Percentiles rank a stretch among this genome's conserved stretches.
Conservation (phyloP, 2,329 filamentous ascomycete genomes). For the Colletotrichum truncatum region DNA sequence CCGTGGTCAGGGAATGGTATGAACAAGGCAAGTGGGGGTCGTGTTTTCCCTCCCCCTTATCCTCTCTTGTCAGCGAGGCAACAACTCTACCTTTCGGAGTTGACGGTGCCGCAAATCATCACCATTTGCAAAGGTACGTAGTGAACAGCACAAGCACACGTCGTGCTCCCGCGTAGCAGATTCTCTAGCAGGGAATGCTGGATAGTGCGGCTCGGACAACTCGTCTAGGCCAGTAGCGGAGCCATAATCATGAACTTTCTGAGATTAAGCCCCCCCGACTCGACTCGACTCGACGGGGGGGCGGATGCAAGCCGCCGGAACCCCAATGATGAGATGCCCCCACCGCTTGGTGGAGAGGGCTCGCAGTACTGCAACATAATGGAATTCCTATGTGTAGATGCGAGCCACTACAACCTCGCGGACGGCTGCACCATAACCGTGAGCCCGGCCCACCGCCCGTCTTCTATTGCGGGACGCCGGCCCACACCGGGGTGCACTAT, state of each 20-base stretch:
- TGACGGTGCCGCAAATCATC: background rate
- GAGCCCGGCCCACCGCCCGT: background rate
- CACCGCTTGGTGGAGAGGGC: background rate
- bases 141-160: background rate
- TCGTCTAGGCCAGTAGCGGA: slow-evolving; percentile 20
- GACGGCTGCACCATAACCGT: background rate
- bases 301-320: slow-evolving; percentile 3
- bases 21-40: slow-evolving; percentile 1
- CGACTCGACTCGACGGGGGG: slow-evolving; percentile 11
- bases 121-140: background rate
- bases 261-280: slow-evolving; percentile 26
- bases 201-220: slow-evolving; percentile 15
- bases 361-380: slow-evolving; percentile 4
- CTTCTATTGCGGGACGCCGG: background rate
- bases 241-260: slow-evolving; percentile 19
- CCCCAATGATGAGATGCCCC: background rate
- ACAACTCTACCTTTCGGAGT: background rate
- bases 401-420: background rate
- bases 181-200: slow-evolving; percentile 1
- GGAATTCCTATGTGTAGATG: slow-evolving; percentile 1
- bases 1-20: background rate
- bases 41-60: background rate
- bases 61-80: background rate
- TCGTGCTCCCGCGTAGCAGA: background rate
- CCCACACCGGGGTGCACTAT: background rate